Base-by-base conservation (phyloP, 768 basidiomycete species). In the Hericium coralloides region DNA sequence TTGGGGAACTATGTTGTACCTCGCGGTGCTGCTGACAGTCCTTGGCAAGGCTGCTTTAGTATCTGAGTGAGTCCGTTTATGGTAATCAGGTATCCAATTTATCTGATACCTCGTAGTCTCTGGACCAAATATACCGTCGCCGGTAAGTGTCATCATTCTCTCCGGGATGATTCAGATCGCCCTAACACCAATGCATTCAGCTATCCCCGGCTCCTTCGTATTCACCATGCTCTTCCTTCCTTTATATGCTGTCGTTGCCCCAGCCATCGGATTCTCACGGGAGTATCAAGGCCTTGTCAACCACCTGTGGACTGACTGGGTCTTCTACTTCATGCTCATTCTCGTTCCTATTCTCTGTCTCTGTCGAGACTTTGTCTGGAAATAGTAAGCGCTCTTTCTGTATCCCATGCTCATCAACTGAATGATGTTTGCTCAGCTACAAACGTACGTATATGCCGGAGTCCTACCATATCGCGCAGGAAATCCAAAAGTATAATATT, bases 51-150 rank as follows among this genome's bases (percentile, higher is more conserved):
- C 97, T 15, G 95, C 95, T 0, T 72, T 99, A 58, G 88, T 98
- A 47, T 98, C 97, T 4, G 95, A 99, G 97, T 98, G 69, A 66
- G 94, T 52, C n/a, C 43, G 3, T 38, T 31, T 14, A 37, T 52
- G 20, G 20, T 52, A 49, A 20, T 23, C 50, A 52, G 39, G 38
- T 36, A 36, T 55, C 18, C 12, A 9, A 23, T 48, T 55, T 53
- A 8, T 31, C 31, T 45, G 43, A n/a, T 45, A 22, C 15, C 1
- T 17, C 5, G 14, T 58, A 99, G 95, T 64, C 72, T 99, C n/a
- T 99, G 97, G 97, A 99, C 97, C 0, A 98, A 98, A 68, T 99
- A 98, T 66, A 98, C 95, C 12, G 90, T 98, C 50, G 92, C 92
- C 41, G 88, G 87, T 87, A 65, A 56, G 78, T 68, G 23, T 18